Evolutionary conservation across 192 early-diverging fungal species (phyloP).

Genomic region (Entomortierella chlamydospora): DNA sequence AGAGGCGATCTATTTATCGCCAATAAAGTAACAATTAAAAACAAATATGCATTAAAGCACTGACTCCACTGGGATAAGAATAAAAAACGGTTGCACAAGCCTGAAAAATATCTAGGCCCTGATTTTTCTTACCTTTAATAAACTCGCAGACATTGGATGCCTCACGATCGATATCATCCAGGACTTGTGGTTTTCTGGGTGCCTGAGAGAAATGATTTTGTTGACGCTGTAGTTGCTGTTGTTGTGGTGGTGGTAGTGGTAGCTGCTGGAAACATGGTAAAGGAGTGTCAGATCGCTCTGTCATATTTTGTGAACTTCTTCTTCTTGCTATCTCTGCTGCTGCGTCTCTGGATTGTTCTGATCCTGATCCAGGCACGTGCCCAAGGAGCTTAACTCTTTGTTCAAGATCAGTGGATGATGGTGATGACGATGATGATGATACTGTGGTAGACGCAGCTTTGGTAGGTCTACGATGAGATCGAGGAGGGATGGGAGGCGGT

Average conservation of each 20-base stretch:
- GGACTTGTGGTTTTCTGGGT: background rate
- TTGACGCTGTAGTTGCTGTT: constrained; percentile 5
- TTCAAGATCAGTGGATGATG: too few relatives aligned
- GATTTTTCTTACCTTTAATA: constrained; percentile 22
- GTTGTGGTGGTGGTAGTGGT: background rate
- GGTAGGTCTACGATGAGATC: constrained; percentile 12
- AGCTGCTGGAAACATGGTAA: background rate
- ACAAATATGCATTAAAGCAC: too few relatives aligned
- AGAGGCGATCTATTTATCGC: constrained; percentile 64
- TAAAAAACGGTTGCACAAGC: background rate
- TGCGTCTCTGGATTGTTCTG: too few relatives aligned
- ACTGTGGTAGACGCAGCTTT: background rate
- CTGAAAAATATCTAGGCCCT: background rate
- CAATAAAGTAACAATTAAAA: background rate
- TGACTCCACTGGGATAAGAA: too few relatives aligned
- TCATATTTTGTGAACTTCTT: background rate
- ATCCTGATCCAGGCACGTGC: too few relatives aligned
- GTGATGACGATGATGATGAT: background rate
- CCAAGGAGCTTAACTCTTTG: too few relatives aligned
- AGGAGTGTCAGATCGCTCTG: background rate
- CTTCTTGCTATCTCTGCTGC: background rate
- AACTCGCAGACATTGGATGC: constrained; percentile 44
- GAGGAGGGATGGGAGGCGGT: constrained; percentile 13
- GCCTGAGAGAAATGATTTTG: background rate
- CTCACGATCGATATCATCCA: constrained; percentile 39